phyloP scores from a whole-genome alignment of 2,329 filamentous ascomycete genomes.

The Metarhizium sp. region DNA sequence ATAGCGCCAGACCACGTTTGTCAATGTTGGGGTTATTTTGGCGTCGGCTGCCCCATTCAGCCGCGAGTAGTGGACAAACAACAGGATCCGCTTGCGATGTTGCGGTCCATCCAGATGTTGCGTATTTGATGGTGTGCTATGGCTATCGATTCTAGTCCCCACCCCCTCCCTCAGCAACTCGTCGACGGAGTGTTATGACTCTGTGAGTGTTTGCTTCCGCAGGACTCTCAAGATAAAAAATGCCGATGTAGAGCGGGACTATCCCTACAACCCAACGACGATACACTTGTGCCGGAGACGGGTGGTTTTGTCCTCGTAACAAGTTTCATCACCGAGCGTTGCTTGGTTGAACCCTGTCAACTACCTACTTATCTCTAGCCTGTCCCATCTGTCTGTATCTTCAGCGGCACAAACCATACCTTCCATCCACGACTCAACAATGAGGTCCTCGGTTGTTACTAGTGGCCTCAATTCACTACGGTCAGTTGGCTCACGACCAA shows the following conservation, averaged over 20 bases:
- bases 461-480: conserved; percentile 6
- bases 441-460: conserved; percentile 5
- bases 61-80: not conserved
- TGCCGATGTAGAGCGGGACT: not conserved
- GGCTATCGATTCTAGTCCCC: not conserved
- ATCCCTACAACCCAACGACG: not conserved
- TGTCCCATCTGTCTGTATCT: not conserved
- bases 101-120: not conserved
- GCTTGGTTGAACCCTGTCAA: not conserved
- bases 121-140: not conserved
- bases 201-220: too few relatives aligned
- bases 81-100: not conserved
- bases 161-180: not conserved
- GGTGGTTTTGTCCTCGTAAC: not conserved
- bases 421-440: not conserved
- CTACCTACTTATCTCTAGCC: not conserved
- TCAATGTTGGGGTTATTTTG: not conserved
- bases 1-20: not conserved
- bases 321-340: not conserved
- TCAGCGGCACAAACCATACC: not conserved
- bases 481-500: conserved; percentile 1
- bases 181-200: not conserved
- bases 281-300: not conserved
- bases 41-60: not conserved
- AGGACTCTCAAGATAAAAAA: not conserved